Base-by-base conservation (phyloP, 306 rosid genomes). In the Cucurbita ficifolia region DNA sequence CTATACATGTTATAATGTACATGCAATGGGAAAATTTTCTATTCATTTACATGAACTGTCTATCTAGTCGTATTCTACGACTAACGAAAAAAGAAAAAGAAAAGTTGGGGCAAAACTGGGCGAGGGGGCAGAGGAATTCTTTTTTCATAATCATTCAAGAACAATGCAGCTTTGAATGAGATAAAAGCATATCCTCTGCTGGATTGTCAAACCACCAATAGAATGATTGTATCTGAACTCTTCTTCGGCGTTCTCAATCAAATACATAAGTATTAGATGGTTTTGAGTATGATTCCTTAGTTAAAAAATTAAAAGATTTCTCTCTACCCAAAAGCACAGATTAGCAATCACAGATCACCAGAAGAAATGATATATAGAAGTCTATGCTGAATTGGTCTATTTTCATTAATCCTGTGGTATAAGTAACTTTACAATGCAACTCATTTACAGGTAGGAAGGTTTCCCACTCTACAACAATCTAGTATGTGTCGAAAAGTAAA, bases 211-310 rank as follows among this genome's bases (percentile, higher is more conserved):
- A 40, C 85, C 89, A 11, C 83, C 86, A 82, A 51, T 76, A 13
- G 77, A 84, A 73, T 85, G 83, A 52, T 59, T 16, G 70, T 76
- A 83, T 3, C 87, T 85, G 17, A 81, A 83, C 76, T 83, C 84
- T 63, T 80, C 79, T 79, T 83, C 80, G 0, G 83, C 79, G 43
- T 48, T 19, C 2, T 12, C 4, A 51, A 64, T 55, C 87, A 86
- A 72, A 17, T 79, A 81, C 49, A 49, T 83, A 40, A 86, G 84
- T 8, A 63, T 52, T 67, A 81, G 80, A n/a, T 81, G 51, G n/a
- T 81, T 29, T 81, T 76, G 81, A 72, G 77, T 71, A 84, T 21
- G 79, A 60, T 29, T 29, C 33, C 3, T 29, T 29, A 29, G 33
- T 29, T 29, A 29, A 29, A 29, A 29, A 2, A 29, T 29, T 29